Evolutionary conservation across 2,329 filamentous ascomycete species (phyloP).

Genomic region (Paramyrothecium roridum): DNA sequence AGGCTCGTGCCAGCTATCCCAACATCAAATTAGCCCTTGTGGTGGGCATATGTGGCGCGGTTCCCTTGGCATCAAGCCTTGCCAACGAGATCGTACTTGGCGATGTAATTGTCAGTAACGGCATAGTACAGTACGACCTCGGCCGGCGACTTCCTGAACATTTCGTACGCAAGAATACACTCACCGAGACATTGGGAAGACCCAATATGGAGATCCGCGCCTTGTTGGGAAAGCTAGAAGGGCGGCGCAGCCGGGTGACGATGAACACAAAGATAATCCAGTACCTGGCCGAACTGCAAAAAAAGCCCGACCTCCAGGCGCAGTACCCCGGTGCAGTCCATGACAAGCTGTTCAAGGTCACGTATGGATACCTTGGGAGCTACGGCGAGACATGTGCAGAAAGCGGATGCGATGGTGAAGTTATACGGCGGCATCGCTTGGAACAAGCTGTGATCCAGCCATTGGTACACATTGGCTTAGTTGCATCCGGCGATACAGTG

Average conservation of each 20-base stretch:
- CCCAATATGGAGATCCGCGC: conserved; percentile 12
- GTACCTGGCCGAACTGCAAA: conserved; percentile 4
- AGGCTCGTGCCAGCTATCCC: conserved; percentile 12
- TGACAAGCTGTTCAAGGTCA: conserved; percentile 7
- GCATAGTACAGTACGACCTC: conserved; percentile 21
- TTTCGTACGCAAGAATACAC: conserved; percentile 14
- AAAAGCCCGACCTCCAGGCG: background rate
- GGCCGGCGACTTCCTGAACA: conserved; percentile 14
- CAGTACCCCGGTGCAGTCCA: background rate
- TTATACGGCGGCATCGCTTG: background rate
- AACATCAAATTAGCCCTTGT: conserved; percentile 11
- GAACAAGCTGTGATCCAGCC: background rate
- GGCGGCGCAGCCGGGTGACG: conserved; percentile 3
- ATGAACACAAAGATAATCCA: conserved; percentile 3
- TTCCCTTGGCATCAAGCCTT: conserved; percentile 5
- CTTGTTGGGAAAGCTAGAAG: conserved; percentile 16
- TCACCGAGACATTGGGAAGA: conserved; percentile 12
- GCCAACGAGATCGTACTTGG: conserved; percentile 14
- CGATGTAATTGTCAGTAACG: conserved; percentile 19
- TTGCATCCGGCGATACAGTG: conserved; percentile 23
- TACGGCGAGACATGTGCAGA: background rate
- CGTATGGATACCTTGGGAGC: conserved; percentile 9
- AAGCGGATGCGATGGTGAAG: background rate
- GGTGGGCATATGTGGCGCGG: conserved; percentile 14
- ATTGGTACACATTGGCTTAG: conserved; percentile 2